Evolutionary conservation across 345 rosid genomes (phyloP), one percentile per base, ranked within the genome.

Genomic region (Hibiscus tridactylites): DNA sequence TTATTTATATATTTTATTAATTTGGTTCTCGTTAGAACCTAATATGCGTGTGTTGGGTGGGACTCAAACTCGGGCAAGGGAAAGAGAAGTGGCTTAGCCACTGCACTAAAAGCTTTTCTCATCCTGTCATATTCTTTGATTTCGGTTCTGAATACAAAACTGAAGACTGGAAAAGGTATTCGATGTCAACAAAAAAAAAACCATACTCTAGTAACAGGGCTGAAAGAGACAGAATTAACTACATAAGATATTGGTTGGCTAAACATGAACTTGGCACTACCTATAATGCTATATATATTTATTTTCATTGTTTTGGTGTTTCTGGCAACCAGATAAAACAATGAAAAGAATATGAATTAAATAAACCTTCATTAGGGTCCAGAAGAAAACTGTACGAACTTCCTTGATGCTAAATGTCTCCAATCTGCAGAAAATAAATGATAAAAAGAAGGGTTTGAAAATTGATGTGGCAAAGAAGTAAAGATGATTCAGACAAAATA

Each of bases 241-340:
- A 73, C 77, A 75, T 75, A 56, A 42, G 13, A 68, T 79, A 78
- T 82, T 85, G 77, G 88, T 84, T 88, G 82, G 82, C 82, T 89
- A 82, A 85, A 82, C 71, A 5, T 72, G 80, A 72, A 64, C 47
- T 72, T 47, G 29, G 54, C 71, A 61, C 61, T 76, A 59, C 74
- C 61, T 65, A 17, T 35, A 35, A 35, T 35, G 39, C 39, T 61
- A 54, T 68, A 71, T 61, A 54, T 68, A 71, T 75, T 73, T 52
- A 33, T 70, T 66, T 71, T 39, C 72, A 5, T 76, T 65, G 9
- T 70, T 56, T 49, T 57, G 15, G 29, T 17, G 58, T 35, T 70
- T 74, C 54, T 49, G 50, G 46, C 29, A 24, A 21, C 5, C 5
- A 33, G 37, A 33, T 33, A 33, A 33, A 33, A 33, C 37, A 33